These are phyloP conservation scores for Gossypium aridum DNA, from an alignment of 441 rosid species.

Conservation along the genomic window DNA sequence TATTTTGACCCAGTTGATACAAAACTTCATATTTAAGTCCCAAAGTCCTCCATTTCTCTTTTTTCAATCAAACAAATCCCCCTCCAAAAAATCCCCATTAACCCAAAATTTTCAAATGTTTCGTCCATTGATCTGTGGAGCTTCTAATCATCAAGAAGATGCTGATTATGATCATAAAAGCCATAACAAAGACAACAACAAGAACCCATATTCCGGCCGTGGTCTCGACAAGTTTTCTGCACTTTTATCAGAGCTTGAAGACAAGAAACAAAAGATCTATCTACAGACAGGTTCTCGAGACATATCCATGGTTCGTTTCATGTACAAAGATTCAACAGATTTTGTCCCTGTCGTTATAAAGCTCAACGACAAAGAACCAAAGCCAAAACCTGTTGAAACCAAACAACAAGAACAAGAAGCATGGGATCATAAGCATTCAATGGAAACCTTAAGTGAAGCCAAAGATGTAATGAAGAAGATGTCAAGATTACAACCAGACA, in stretches of 20 bases:
- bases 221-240: constrained; percentile 63
- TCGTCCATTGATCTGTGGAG: constrained; percentile 32
- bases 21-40: not conserved
- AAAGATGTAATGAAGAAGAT: not conserved
- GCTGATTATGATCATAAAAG: constrained; percentile 17
- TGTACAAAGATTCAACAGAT: constrained; percentile 28
- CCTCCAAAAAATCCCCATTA: not conserved
- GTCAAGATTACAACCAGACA: not conserved
- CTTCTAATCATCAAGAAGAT: constrained; percentile 22
- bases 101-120: constrained; percentile 22
- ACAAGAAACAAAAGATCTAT: constrained; percentile 47
- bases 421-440: constrained; percentile 9
- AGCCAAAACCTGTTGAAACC: not conserved
- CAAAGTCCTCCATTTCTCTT: not conserved
- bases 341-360: constrained; percentile 45
- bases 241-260: constrained; percentile 49
- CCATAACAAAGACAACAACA: constrained; percentile 23
- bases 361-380: constrained; percentile 27
- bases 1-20: not conserved
- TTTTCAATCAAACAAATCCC: not conserved
- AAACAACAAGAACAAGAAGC: constrained; percentile 1
- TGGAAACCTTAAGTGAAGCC: not conserved
- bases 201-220: constrained; percentile 51
- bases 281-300: constrained; percentile 34
- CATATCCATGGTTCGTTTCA: constrained; percentile 46